A percentile compares a stretch with the other conserved stretches of the same genome.
phyloP scores from a whole-genome alignment of 805 yeast species.

The Kodamaea lidongshanica region DNA sequence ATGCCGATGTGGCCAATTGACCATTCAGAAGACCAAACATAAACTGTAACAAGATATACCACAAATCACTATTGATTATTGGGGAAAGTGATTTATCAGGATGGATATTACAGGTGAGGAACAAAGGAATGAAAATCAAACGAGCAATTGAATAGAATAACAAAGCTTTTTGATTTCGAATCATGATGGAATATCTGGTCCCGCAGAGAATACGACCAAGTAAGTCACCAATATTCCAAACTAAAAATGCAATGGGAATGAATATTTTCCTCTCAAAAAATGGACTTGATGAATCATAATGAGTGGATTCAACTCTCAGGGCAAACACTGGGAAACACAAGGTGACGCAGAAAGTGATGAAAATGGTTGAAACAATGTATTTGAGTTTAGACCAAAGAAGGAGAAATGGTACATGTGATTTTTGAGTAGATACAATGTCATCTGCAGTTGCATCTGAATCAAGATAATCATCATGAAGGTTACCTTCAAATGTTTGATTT shows the following conservation, averaged over 20 bases:
- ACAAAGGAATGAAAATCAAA: slow-evolving; percentile 59
- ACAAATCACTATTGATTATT: slow-evolving; percentile 48
- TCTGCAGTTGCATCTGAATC: not conserved
- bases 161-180: slow-evolving; percentile 39
- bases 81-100: slow-evolving; percentile 34
- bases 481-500: slow-evolving; percentile 3
- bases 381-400: slow-evolving; percentile 58
- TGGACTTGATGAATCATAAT: slow-evolving; percentile 21
- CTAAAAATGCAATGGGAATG: slow-evolving; percentile 70
- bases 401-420: slow-evolving; percentile 49
- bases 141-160: slow-evolving; percentile 53
- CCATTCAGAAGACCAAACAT: slow-evolving; percentile 86
- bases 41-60: slow-evolving; percentile 67
- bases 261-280: slow-evolving; percentile 45
- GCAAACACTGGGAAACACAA: slow-evolving; percentile 89
- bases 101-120: slow-evolving; percentile 60
- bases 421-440: slow-evolving; percentile 13
- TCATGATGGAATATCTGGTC: slow-evolving; percentile 24
- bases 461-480: slow-evolving; percentile 2
- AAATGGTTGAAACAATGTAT: slow-evolving; percentile 61
- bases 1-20: slow-evolving; percentile 70
- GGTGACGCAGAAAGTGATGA: slow-evolving; percentile 67
- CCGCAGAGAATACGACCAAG: slow-evolving; percentile 70
- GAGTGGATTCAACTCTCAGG: slow-evolving; percentile 50
- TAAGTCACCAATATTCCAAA: slow-evolving; percentile 90